Evolutionary conservation across 1,139 yeast species (phyloP), one percentile per base, ranked within the genome.

Genomic region (Sugiyamaella sp.): DNA sequence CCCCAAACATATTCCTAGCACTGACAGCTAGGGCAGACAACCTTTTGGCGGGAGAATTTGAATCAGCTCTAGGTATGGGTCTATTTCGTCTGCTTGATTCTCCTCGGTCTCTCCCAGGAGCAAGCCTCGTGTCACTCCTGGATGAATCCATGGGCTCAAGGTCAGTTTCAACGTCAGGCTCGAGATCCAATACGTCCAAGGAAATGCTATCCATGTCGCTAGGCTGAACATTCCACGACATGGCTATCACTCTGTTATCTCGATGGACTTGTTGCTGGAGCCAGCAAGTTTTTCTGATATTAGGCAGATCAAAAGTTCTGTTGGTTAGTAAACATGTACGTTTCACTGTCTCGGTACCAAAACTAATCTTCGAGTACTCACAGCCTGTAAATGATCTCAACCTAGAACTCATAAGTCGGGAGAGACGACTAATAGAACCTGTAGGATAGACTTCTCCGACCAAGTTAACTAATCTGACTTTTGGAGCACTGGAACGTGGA

Each of bases 11-110:
- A 3, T 49, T 46, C n/a, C 43, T 33, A 12, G 46, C 49, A n/a
- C 53, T 49, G 6, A 10, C 29, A 19, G 41, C 41, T 25, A 42
- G 40, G n/a, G 51, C 42, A 17, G 56, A 53, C 9, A 52, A 20
- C 14, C 50, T 35, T 27, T 21, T 35, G 16, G 4, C 16, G 5
- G 47, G 47, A 17, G 44, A 42, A 19, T 29, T 46, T 2, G 39
- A 27, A 35, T 22, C 24, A 35, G 27, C 20, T 37, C 51, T 24
- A 16, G n/a, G 20, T 16, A n/a, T n/a, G n/a, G 12, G 5, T 32
- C 32, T 14, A 10, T 25, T 5, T 33, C 37, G n/a, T 19, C 45
- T 27, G 24, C 25, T 16, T 17, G 38, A 21, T 47, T 38, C 19
- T 16, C 40, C 27, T 29, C 38, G 29, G 27, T 29, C 9, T 2